Conservation (phyloP, 768 basidiomycete species). For the Fomitopsis pulvina region DNA sequence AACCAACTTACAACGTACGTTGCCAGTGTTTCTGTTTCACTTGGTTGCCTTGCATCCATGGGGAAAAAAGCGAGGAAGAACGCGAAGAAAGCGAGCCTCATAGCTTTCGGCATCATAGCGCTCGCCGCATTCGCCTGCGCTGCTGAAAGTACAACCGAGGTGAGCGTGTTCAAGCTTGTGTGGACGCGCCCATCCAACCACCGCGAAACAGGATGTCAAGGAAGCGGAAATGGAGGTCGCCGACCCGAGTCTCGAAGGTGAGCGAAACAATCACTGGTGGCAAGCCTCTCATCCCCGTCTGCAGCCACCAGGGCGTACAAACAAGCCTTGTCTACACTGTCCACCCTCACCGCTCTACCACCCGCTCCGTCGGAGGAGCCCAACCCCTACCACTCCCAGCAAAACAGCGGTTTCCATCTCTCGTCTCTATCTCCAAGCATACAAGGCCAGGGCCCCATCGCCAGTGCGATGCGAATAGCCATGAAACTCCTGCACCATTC, state of each 20-base stretch:
- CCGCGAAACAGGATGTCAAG: not conserved
- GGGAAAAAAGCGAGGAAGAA: conserved; percentile 4
- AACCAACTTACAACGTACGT: too few species aligned
- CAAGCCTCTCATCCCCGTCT: conserved; percentile 11
- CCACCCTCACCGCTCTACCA: conserved; percentile 56
- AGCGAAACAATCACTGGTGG: not conserved
- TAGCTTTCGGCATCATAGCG: conserved; percentile 24
- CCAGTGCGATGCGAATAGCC: conserved; percentile 59
- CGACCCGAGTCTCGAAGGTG: conserved; percentile 20
- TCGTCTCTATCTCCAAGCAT: conserved; percentile 62
- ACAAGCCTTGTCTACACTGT: conserved; percentile 63
- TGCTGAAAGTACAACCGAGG: conserved; percentile 7
- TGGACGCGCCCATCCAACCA: conserved; percentile 1
- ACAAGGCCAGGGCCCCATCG: conserved; percentile 74
- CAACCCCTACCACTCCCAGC: conserved; percentile 33
- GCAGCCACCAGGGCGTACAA: conserved; percentile 70
- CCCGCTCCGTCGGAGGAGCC: conserved; percentile 51
- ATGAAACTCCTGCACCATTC: conserved; percentile 58
- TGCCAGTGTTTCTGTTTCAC: not conserved
- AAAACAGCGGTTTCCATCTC: conserved; percentile 46
- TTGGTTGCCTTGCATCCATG: not conserved
- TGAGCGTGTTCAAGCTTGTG: conserved; percentile 1
- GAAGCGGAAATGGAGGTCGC: conserved; percentile 7
- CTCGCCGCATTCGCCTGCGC: conserved; percentile 19
- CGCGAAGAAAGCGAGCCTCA: conserved; percentile 22